Evolutionary conservation across 2,329 filamentous ascomycete species (phyloP).

Genomic region (Fusarium subtropicale): DNA sequence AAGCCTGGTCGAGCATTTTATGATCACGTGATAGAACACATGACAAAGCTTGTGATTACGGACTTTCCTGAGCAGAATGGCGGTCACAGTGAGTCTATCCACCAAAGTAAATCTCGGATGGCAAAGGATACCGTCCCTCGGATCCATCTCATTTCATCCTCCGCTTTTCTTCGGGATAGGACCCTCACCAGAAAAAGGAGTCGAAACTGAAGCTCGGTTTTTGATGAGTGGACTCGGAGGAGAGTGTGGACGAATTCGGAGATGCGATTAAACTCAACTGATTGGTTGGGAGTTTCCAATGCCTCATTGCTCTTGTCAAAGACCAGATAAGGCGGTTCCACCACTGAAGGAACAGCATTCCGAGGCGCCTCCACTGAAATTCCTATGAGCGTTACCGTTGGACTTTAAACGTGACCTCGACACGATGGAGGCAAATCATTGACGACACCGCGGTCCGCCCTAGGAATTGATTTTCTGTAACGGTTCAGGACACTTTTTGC

Average conservation of each 20-base stretch:
- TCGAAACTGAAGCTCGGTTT: constrained; percentile 24
- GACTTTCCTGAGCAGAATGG: too few relatives aligned
- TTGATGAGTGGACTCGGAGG: constrained; percentile 34
- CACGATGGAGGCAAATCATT: constrained; percentile 32
- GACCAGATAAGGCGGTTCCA: constrained; percentile 15
- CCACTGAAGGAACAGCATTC: background rate
- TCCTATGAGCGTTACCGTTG: constrained; percentile 1
- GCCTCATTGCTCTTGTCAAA: constrained; percentile 27
- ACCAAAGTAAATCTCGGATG: background rate
- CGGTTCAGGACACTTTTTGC: constrained; percentile 16
- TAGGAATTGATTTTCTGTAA: constrained; percentile 34
- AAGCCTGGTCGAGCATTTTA: too few relatives aligned
- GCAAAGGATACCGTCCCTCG: background rate
- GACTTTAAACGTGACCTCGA: constrained; percentile 20
- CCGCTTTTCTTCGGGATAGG: constrained; percentile 5
- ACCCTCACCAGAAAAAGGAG: constrained; percentile 3
- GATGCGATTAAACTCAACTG: constrained; percentile 16
- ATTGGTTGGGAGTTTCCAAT: constrained; percentile 31
- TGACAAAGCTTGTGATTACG: background rate
- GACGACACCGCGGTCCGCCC: constrained; percentile 24
- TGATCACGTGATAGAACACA: constrained; percentile 14
- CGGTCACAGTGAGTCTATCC: background rate
- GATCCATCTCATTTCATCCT: background rate
- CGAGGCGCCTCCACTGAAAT: background rate
- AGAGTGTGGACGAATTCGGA: constrained; percentile 26